A percentile compares a stretch with the other conserved stretches of the same genome.
These are phyloP conservation scores for Dendrocalamus latiflorus DNA, from an alignment of 202 grass and related monocot species.

Conservation along the genomic window DNA sequence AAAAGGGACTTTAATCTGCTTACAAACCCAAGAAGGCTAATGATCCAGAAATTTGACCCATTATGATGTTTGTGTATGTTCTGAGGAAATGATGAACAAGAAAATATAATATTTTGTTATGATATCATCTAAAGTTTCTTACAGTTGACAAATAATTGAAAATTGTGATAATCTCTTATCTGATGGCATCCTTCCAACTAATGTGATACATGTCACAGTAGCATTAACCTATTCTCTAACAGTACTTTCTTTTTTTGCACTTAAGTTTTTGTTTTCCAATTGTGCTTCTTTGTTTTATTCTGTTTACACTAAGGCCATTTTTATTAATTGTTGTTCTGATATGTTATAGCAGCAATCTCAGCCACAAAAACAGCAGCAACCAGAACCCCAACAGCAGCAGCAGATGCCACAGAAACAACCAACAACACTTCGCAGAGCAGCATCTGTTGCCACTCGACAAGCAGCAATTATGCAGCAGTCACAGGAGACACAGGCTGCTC, in stretches of 20 bases:
- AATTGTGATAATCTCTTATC: not conserved
- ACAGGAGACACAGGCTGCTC: conserved; percentile 5
- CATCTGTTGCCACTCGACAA: conserved; percentile 1
- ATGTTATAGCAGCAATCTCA: conserved; percentile 11
- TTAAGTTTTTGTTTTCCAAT: not conserved
- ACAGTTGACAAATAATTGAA: not conserved
- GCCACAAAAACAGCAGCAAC: not conserved
- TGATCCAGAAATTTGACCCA: not conserved
- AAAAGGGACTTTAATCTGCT: not conserved
- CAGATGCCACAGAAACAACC: not conserved
- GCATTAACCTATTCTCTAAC: not conserved
- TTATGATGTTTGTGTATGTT: not conserved
- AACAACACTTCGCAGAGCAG: not conserved
- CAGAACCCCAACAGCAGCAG: not conserved
- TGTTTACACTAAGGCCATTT: not conserved
- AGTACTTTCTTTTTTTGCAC: not conserved
- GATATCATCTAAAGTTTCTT: not conserved
- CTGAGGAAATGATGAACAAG: not conserved
- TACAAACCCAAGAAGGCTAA: not conserved
- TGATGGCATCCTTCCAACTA: not conserved
- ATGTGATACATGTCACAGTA: not conserved
- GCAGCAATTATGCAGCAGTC: not conserved
- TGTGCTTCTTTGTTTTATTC: not conserved
- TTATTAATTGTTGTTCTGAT: not conserved
- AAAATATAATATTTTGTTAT: not conserved